Percentiles rank a stretch among this genome's conserved stretches.
phyloP scores from a whole-genome alignment of 1,284 basidiomycete species.

The Sporisorium graminicola region DNA sequence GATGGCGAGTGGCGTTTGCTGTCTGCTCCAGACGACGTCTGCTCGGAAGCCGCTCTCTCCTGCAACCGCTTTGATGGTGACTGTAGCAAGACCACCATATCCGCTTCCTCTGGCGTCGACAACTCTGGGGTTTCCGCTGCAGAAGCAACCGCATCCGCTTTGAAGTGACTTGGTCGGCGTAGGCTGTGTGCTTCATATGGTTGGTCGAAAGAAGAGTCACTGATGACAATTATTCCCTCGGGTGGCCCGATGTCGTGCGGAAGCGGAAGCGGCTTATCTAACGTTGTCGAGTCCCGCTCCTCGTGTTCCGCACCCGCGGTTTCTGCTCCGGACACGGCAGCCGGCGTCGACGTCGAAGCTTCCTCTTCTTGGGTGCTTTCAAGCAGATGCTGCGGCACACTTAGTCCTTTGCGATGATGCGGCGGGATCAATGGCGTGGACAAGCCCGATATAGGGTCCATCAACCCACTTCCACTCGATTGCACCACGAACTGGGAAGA shows the following conservation, averaged over 20 bases:
- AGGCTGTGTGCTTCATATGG: not conserved
- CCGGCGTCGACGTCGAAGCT: slow-evolving; percentile 8
- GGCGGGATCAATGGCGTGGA: slow-evolving; percentile 18
- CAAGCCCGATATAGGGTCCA: not conserved
- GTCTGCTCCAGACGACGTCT: not conserved
- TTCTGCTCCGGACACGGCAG: slow-evolving; percentile 2
- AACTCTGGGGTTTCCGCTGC: not conserved
- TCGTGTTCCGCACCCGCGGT: not conserved
- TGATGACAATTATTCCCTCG: slow-evolving; percentile 17
- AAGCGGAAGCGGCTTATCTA: not conserved
- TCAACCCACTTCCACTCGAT: slow-evolving; percentile 3
- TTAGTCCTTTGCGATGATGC: slow-evolving; percentile 1
- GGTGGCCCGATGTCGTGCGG: not conserved
- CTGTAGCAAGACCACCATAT: not conserved
- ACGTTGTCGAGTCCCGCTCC: not conserved
- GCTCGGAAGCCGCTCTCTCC: not conserved
- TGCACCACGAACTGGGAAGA: slow-evolving; percentile 16
- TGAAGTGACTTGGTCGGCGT: not conserved
- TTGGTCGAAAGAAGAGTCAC: slow-evolving; percentile 15
- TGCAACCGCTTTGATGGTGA: not conserved
- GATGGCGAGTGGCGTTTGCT: slow-evolving; percentile 1
- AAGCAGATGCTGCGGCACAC: slow-evolving; percentile 7
- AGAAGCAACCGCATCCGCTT: not conserved
- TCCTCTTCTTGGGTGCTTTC: slow-evolving; percentile 29
- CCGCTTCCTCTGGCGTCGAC: not conserved